These are phyloP conservation scores for Raddia distichophylla DNA, from an alignment of 176 grass and related monocot species.

Conservation along the genomic window DNA sequence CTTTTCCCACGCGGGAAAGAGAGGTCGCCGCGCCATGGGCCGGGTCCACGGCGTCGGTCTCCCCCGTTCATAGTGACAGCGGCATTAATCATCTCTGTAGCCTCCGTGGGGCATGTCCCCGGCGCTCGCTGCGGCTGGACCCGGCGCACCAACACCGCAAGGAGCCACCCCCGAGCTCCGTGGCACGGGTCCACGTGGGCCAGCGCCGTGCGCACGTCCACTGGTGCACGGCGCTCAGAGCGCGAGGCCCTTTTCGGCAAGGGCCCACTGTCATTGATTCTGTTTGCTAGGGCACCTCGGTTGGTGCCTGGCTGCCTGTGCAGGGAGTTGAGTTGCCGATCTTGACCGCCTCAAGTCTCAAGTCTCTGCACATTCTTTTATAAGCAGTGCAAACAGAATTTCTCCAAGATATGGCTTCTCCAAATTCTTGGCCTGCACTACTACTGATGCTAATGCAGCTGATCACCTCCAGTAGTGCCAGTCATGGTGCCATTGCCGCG, in stretches of 20 bases:
- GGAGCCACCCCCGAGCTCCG: neutral
- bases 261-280: constrained; percentile 36
- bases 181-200: constrained; percentile 35
- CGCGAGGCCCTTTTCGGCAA: neutral
- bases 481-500: too few relatives aligned
- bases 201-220: constrained; percentile 26
- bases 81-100: constrained; percentile 38
- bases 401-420: too few relatives aligned
- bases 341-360: too few relatives aligned
- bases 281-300: constrained; percentile 2
- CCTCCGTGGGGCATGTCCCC: neutral
- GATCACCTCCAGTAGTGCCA: too few relatives aligned
- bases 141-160: neutral
- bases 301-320: too few relatives aligned
- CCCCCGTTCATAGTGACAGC: neutral
- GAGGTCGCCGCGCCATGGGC: neutral
- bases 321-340: too few relatives aligned
- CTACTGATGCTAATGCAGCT: too few relatives aligned
- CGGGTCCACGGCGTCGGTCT: neutral
- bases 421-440: too few relatives aligned
- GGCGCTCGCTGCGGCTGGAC: constrained; percentile 5
- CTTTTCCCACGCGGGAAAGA: neutral
- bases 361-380: too few relatives aligned
- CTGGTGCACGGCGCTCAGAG: neutral
- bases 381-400: too few relatives aligned